Conservation (phyloP, 371 early-diverging fungal genomes). For the Rhizomucor pusillus region DNA sequence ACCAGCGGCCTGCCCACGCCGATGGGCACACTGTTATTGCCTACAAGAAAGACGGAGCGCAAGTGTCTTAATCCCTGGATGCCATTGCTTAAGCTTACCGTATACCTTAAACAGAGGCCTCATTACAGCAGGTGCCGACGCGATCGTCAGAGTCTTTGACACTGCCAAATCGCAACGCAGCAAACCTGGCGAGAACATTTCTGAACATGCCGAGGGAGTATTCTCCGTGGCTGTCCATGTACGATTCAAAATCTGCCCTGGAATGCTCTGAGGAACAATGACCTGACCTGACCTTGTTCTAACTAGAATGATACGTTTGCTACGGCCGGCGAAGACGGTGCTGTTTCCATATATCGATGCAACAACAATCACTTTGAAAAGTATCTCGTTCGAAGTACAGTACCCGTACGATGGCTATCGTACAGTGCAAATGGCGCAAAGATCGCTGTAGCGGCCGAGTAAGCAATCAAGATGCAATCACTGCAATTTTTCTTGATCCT, state of each 20-base stretch:
- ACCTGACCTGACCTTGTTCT: not conserved
- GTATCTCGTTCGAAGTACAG: conserved; percentile 32
- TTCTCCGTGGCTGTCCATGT: conserved; percentile 11
- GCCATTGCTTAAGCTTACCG: not conserved
- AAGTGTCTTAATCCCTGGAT: not conserved
- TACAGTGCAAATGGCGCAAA: conserved; percentile 31
- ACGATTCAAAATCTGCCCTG: not conserved
- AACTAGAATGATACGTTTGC: conserved; percentile 25
- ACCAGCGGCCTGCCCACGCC: conserved; percentile 6
- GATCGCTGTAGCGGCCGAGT: conserved; percentile 46
- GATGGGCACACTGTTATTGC: conserved; percentile 10
- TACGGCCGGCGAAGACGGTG: conserved; percentile 36
- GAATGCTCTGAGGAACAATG: not conserved
- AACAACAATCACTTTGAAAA: conserved; percentile 24
- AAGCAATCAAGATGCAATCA: conserved; percentile 3
- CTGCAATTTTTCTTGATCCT: not conserved
- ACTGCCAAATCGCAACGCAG: conserved; percentile 2
- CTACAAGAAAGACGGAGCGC: conserved; percentile 6
- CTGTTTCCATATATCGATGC: conserved; percentile 24
- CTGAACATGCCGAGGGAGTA: conserved; percentile 10
- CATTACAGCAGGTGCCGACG: conserved; percentile 14
- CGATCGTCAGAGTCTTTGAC: conserved; percentile 9
- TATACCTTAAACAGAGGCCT: conserved; percentile 7
- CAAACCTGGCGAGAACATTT: not conserved
- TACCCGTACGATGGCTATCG: conserved; percentile 29